A percentile compares a stretch with the other conserved stretches of the same genome.
Conservation (phyloP, 768 basidiomycete genomes). For the Mycena latifolia region DNA sequence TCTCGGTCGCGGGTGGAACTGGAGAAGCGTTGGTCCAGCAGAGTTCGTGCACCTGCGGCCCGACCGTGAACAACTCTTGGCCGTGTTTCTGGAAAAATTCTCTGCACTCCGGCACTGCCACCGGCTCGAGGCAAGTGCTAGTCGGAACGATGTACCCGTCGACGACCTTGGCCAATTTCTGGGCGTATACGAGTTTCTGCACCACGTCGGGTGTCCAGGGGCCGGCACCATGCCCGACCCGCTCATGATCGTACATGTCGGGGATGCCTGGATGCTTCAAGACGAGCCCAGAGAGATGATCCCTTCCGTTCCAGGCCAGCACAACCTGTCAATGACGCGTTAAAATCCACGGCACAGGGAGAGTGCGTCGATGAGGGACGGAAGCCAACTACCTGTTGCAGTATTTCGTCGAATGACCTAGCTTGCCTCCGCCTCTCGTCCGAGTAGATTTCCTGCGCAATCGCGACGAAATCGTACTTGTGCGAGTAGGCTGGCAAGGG, state of each 20-base stretch:
- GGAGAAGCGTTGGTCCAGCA: not conserved
- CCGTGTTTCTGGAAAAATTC: not conserved
- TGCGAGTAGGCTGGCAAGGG: not conserved
- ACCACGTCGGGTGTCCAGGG: not conserved
- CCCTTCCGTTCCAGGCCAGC: not conserved
- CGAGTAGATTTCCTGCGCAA: not conserved
- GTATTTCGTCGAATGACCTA: no score
- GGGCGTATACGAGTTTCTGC: not conserved
- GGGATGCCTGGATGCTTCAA: not conserved
- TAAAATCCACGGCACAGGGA: not conserved
- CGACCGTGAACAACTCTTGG: slow-evolving; percentile 19
- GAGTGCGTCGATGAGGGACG: not conserved
- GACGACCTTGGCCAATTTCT: slow-evolving; percentile 2
- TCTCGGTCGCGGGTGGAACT: not conserved
- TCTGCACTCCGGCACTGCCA: slow-evolving; percentile 8
- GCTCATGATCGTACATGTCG: slow-evolving; percentile 17
- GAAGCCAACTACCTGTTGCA: no score
- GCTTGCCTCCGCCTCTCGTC: not conserved
- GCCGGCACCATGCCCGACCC: not conserved
- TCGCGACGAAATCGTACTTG: slow-evolving; percentile 4
- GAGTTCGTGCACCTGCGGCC: slow-evolving; percentile 10
- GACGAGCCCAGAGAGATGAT: not conserved
- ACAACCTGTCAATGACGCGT: not conserved
- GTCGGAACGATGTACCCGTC: slow-evolving; percentile 11
- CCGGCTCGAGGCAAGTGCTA: slow-evolving; percentile 6